A percentile compares a stretch with the other conserved stretches of the same genome.
These are phyloP conservation scores for Lachnellula occidentalis DNA, from an alignment of 2,329 filamentous ascomycete genomes.

Conservation along the genomic window DNA sequence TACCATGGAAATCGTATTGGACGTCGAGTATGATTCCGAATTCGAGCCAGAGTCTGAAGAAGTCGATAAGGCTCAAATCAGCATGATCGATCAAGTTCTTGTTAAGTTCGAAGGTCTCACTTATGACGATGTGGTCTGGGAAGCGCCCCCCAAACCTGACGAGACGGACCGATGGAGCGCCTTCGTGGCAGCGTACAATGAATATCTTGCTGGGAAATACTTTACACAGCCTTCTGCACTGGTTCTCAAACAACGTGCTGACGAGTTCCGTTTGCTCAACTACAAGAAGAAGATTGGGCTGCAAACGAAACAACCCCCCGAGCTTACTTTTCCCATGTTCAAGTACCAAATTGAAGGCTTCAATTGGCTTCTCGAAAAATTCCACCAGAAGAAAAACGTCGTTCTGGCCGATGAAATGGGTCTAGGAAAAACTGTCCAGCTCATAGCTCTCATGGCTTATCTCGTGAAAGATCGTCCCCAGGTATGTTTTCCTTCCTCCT, in stretches of 20 bases:
- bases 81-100: slow-evolving; percentile 65
- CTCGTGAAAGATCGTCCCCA: slow-evolving; percentile 59
- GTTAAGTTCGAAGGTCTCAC: slow-evolving; percentile 91
- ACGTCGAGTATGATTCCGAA: slow-evolving; percentile 62
- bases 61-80: slow-evolving; percentile 65
- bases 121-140: slow-evolving; percentile 91
- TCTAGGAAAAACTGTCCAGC: slow-evolving; percentile 92
- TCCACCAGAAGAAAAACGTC: slow-evolving; percentile 73
- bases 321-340: slow-evolving; percentile 77
- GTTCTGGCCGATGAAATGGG: slow-evolving; percentile 98
- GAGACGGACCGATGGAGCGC: slow-evolving; percentile 65
- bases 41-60: slow-evolving; percentile 52
- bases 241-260: slow-evolving; percentile 61
- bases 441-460: slow-evolving; percentile 74
- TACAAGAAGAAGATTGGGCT: slow-evolving; percentile 65
- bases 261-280: slow-evolving; percentile 56
- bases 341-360: slow-evolving; percentile 87
- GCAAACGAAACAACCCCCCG: slow-evolving; percentile 60
- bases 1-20: slow-evolving; percentile 81
- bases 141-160: slow-evolving; percentile 64
- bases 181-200: slow-evolving; percentile 77
- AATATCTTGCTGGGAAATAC: slow-evolving; percentile 77
- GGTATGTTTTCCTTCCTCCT: slow-evolving; percentile 17
- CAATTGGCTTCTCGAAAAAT: slow-evolving; percentile 94
- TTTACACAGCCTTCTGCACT: slow-evolving; percentile 52